phyloP scores from a whole-genome alignment of 2,329 filamentous ascomycete species.

The Xylaria sp. region DNA sequence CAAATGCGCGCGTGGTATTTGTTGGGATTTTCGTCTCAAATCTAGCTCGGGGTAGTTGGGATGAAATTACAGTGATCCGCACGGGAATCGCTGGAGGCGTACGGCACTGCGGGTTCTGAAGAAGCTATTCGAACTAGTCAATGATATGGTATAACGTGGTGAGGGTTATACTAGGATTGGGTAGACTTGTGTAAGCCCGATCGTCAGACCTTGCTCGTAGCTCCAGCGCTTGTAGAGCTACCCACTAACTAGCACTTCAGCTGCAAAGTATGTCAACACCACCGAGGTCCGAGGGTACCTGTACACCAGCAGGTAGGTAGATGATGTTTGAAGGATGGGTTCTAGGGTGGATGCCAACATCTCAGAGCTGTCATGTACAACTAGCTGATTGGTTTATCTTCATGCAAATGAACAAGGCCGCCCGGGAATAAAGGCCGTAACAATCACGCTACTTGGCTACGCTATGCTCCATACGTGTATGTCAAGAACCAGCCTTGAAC shows the following conservation, averaged over 20 bases:
- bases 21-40: constrained; percentile 2
- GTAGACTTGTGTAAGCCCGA: not conserved
- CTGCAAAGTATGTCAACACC: constrained; percentile 12
- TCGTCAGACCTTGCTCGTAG: not conserved
- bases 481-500: constrained; percentile 6
- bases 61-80: constrained; percentile 2
- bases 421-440: constrained; percentile 5
- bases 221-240: not conserved
- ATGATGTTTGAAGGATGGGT: constrained; percentile 20
- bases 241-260: not conserved
- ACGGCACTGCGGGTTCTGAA: not conserved
- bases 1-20: not conserved
- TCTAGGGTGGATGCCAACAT: constrained; percentile 27
- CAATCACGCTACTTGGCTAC: not conserved
- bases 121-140: not conserved
- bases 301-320: not conserved
- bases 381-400: constrained; percentile 19
- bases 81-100: not conserved
- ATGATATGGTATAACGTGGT: not conserved
- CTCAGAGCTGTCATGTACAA: constrained; percentile 14
- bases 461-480: constrained; percentile 18
- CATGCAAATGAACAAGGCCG: constrained; percentile 1
- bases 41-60: constrained; percentile 15
- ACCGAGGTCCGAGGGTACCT: constrained; percentile 12
- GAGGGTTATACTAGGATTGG: not conserved